Evolutionary conservation across 495 filamentous ascomycete species (phyloP).

Genomic region (Friedmanniomyces simplex): DNA sequence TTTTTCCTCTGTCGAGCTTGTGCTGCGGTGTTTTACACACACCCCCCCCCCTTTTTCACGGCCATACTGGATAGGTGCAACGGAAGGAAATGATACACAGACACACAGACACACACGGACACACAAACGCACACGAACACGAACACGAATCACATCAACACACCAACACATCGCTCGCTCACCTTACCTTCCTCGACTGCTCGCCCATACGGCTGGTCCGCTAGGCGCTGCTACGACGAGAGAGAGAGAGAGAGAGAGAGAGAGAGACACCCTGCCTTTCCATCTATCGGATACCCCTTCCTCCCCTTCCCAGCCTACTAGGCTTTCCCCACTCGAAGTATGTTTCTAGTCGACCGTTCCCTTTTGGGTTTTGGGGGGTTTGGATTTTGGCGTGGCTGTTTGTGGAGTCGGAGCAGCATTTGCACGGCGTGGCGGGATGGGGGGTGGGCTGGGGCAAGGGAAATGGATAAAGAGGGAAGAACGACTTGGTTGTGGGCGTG

Average conservation of each 20-base stretch:
- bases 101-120: too few species aligned
- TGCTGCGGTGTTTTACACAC: conserved; percentile 3
- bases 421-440: too few species aligned
- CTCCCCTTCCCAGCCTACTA: too few species aligned
- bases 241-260: neutral
- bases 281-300: neutral
- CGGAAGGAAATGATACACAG: neutral
- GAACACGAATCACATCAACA: too few species aligned
- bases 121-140: too few species aligned
- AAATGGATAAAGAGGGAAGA: neutral
- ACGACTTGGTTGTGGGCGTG: too few species aligned
- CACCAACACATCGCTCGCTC: neutral
- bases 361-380: neutral
- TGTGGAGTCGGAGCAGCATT: neutral
- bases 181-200: neutral
- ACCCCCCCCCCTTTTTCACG: too few species aligned
- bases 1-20: neutral
- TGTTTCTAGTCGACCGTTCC: neutral
- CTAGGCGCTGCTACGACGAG: neutral
- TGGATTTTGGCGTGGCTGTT: too few species aligned
- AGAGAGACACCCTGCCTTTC: neutral
- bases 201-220: neutral
- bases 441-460: too few species aligned
- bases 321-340: too few species aligned
- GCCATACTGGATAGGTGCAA: neutral